Percentiles rank a stretch among this genome's conserved stretches.
Evolutionary conservation across 768 basidiomycete species (phyloP).

Genomic region (Sporobolomyces pararoseus): DNA sequence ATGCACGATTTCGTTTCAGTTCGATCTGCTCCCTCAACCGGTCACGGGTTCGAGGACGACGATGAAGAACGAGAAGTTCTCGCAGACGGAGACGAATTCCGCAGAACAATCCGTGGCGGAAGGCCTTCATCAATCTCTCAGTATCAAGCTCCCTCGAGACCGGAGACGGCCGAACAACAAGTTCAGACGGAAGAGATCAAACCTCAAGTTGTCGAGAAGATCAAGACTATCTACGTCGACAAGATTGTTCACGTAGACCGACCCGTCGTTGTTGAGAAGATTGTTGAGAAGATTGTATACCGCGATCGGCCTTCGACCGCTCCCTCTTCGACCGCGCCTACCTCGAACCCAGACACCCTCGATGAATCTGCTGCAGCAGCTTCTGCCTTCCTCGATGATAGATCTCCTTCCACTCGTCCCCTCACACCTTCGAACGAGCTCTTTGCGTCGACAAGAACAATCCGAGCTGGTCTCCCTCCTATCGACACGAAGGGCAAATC

Average conservation of each 20-base stretch:
- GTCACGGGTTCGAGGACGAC: slow-evolving; percentile 9
- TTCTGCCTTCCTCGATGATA: slow-evolving; percentile 25
- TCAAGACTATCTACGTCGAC: slow-evolving; percentile 34
- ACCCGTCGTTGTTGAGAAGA: slow-evolving; percentile 48
- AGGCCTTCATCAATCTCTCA: slow-evolving; percentile 4
- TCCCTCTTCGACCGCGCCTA: background rate
- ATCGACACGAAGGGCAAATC: slow-evolving; percentile 21
- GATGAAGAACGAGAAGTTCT: slow-evolving; percentile 22
- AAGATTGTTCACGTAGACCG: slow-evolving; percentile 46
- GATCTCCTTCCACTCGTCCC: background rate
- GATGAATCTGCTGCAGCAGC: slow-evolving; percentile 25
- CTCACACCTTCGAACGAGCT: slow-evolving; percentile 4
- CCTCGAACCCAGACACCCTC: slow-evolving; percentile 20
- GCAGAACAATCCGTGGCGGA: slow-evolving; percentile 17
- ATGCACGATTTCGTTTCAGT: slow-evolving; percentile 37
- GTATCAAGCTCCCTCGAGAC: background rate
- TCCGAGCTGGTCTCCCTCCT: slow-evolving; percentile 1
- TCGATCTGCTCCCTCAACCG: slow-evolving; percentile 20
- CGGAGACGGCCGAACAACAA: slow-evolving; percentile 16
- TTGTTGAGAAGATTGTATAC: slow-evolving; percentile 48
- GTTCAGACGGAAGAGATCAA: slow-evolving; percentile 23
- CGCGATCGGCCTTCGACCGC: slow-evolving; percentile 47
- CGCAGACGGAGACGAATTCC: slow-evolving; percentile 8
- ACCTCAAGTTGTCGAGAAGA: slow-evolving; percentile 28
- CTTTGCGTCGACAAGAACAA: slow-evolving; percentile 4